A percentile compares a stretch with the other conserved stretches of the same genome.
These are phyloP conservation scores for Cymbidium sinense DNA, from an alignment of 106 monocot genomes.

Conservation along the genomic window DNA sequence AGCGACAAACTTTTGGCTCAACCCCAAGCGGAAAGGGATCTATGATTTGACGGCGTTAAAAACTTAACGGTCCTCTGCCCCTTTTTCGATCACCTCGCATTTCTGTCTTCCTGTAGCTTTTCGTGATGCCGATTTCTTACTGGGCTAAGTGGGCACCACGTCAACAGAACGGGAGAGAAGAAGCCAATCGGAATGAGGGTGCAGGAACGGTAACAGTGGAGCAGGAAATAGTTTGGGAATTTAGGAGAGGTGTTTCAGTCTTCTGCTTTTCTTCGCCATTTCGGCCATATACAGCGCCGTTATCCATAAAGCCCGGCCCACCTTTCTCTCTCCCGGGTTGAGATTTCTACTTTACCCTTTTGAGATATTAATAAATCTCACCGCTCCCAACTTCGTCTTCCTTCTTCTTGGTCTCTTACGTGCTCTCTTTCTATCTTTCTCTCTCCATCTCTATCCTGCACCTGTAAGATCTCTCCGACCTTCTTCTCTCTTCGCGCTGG, in stretches of 20 bases:
- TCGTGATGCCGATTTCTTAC: background rate
- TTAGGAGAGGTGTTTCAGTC: background rate
- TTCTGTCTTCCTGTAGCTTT: background rate
- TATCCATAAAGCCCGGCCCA: background rate
- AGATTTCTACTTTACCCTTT: background rate
- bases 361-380: slow-evolving; percentile 2
- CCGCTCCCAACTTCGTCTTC: background rate
- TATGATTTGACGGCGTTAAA: background rate
- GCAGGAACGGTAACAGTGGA: background rate
- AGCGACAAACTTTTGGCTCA: too few relatives aligned
- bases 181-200: background rate
- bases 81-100: too few relatives aligned
- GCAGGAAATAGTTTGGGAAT: background rate
- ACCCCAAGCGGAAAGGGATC: background rate
- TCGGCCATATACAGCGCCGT: background rate
- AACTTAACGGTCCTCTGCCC: too few relatives aligned
- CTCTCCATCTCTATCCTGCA: background rate
- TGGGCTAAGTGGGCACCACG: background rate
- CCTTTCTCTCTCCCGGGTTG: background rate
- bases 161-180: background rate
- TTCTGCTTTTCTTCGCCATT: background rate
- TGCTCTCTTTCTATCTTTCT: too few relatives aligned
- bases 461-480: background rate
- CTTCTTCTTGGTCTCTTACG: background rate
- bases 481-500: background rate